A percentile compares a stretch with the other conserved stretches of the same genome.
Conservation (phyloP, 2,329 filamentous ascomycete genomes). For the Blastomyces silverae region DNA sequence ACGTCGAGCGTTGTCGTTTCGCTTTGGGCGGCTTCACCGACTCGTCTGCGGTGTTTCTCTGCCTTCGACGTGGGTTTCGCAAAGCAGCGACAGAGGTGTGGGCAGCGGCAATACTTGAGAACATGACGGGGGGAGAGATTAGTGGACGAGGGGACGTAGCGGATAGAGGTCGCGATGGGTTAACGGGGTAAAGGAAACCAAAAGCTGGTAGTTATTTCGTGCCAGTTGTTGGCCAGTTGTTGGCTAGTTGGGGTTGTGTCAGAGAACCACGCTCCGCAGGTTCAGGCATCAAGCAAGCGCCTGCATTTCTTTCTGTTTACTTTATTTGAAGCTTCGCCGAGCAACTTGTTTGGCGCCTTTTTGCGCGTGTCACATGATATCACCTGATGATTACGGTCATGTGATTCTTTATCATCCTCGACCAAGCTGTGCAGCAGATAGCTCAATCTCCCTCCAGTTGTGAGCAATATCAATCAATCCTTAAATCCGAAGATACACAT, state of each 20-base stretch:
- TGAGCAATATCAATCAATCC: no score
- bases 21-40: conserved; percentile 41
- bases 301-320: background rate
- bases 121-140: conserved; percentile 29
- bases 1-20: conserved; percentile 43
- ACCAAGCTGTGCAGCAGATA: no score
- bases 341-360: no score
- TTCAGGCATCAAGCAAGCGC: background rate
- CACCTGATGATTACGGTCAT: no score
- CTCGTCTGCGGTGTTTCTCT: conserved; percentile 41
- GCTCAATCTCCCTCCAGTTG: no score
- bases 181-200: background rate
- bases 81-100: conserved; percentile 17
- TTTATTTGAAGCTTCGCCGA: background rate
- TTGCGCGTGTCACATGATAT: no score
- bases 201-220: background rate
- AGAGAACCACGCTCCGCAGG: background rate
- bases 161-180: background rate
- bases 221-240: conserved; percentile 1
- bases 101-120: conserved; percentile 31
- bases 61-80: conserved; percentile 36
- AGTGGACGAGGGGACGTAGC: background rate
- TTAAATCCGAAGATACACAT: no score
- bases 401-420: no score
- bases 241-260: background rate